Conservation (phyloP, 2,329 filamentous ascomycete genomes). For the Coleophoma eucalyptorum region DNA sequence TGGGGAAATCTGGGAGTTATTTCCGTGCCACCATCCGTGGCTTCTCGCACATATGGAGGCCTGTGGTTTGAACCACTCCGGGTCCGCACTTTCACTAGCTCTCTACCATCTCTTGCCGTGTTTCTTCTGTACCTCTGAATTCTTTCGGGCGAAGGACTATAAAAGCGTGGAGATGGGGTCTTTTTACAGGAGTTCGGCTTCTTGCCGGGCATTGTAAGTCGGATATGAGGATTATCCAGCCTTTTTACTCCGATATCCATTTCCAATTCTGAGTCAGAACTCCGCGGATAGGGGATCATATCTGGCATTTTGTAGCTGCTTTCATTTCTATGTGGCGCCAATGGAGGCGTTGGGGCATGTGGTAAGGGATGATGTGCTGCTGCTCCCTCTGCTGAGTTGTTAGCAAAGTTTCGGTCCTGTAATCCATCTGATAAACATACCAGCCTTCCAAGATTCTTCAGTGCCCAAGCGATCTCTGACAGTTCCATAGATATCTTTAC, state of each 20-base stretch:
- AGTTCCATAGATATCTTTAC: background rate
- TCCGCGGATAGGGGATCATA: too few species aligned
- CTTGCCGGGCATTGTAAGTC: background rate
- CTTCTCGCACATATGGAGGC: conserved; percentile 3
- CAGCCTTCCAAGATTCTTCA: background rate
- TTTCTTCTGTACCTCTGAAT: background rate
- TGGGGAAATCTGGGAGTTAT: conserved; percentile 1
- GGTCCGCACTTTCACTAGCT: background rate
- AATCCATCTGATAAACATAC: background rate
- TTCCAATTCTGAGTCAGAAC: background rate
- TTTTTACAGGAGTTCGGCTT: background rate
- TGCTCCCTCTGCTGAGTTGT: background rate
- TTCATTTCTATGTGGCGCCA: background rate
- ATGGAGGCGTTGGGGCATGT: background rate
- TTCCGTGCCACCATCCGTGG: background rate
- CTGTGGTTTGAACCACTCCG: conserved; percentile 5
- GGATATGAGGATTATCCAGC: background rate
- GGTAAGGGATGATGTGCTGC: background rate
- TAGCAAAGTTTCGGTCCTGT: background rate
- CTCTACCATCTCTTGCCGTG: background rate
- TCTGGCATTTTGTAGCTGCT: background rate
- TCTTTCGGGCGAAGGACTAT: background rate
- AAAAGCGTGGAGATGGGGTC: too few species aligned
- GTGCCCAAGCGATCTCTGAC: background rate
- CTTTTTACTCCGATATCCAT: background rate